Conservation (phyloP, 768 basidiomycete genomes). For the Russula abietina region DNA sequence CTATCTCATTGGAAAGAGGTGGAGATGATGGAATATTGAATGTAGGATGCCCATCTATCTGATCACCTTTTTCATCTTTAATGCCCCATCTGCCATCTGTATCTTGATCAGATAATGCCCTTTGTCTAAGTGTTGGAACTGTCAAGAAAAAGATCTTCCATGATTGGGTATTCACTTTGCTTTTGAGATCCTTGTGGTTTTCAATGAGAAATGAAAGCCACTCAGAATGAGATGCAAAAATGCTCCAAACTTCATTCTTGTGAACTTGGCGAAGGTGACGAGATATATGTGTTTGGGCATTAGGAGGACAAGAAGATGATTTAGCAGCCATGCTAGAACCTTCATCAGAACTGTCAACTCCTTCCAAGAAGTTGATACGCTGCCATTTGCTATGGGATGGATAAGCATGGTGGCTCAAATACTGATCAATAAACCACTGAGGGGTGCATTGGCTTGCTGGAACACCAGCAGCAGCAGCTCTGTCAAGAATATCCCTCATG, state of each 20-base stretch:
- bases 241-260: conserved; percentile 43
- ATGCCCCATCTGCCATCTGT: conserved; percentile 6
- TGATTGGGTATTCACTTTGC: conserved; percentile 37
- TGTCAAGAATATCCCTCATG: conserved; percentile 41
- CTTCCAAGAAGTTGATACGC: conserved; percentile 34
- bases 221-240: conserved; percentile 49
- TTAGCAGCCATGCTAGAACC: background rate
- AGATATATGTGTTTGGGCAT: conserved; percentile 28
- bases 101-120: background rate
- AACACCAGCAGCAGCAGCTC: conserved; percentile 28
- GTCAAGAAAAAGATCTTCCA: conserved; percentile 43
- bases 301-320: background rate
- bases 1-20: background rate
- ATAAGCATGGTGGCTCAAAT: conserved; percentile 32
- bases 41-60: background rate
- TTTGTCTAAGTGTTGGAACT: conserved; percentile 7
- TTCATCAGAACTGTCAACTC: conserved; percentile 19
- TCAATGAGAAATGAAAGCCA: conserved; percentile 44
- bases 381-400: conserved; percentile 29
- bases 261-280: conserved; percentile 45
- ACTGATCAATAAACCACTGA: conserved; percentile 45
- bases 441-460: conserved; percentile 40
- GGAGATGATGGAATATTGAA: background rate
- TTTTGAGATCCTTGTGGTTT: conserved; percentile 36
- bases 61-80: background rate